phyloP scores from a whole-genome alignment of 2,329 filamentous ascomycete species.

The Beauveria medogensis region DNA sequence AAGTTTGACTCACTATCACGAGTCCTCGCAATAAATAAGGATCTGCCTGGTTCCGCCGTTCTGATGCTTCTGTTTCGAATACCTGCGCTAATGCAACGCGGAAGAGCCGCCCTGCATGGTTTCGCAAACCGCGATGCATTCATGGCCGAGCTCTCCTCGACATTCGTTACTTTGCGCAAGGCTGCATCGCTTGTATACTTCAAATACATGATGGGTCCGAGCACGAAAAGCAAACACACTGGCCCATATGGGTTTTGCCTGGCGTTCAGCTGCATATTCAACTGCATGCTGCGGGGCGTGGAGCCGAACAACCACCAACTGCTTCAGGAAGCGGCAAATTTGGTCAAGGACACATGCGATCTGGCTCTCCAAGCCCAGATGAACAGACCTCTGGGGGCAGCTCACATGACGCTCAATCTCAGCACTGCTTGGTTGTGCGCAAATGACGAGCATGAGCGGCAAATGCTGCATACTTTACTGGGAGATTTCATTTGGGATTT shows the following conservation, averaged over 20 bases:
- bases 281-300: slow-evolving; percentile 4
- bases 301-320: background rate
- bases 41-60: background rate
- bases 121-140: background rate
- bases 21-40: background rate
- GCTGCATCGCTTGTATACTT: background rate
- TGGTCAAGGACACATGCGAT: background rate
- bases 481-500: background rate
- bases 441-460: background rate
- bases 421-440: slow-evolving; percentile 3
- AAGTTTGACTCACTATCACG: background rate
- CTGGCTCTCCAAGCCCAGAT: background rate
- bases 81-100: background rate
- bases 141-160: background rate
- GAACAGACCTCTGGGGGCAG: background rate
- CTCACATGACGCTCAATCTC: slow-evolving; percentile 4
- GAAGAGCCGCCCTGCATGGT: background rate
- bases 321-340: background rate
- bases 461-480: background rate
- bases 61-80: background rate
- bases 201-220: background rate
- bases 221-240: background rate
- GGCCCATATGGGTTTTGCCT: background rate
- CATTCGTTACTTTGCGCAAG: background rate
- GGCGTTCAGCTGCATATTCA: slow-evolving; percentile 3